Base-by-base conservation (phyloP, 140 eudicot genomes). In the Anethum foeniculum region DNA sequence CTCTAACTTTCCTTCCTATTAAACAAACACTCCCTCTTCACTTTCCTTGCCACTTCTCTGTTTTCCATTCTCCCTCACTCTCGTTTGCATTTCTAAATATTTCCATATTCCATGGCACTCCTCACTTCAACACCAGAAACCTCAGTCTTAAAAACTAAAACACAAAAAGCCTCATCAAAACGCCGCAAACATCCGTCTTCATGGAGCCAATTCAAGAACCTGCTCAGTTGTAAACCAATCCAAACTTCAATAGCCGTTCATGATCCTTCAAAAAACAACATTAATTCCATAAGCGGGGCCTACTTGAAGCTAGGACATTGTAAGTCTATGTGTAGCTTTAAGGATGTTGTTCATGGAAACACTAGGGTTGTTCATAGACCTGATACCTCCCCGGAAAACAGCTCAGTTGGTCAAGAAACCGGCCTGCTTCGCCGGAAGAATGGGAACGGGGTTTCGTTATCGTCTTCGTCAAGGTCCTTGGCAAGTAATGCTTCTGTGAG, bases 121-220 rank as follows among this genome's bases (percentile, higher is more conserved):
- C 87, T 88, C 41, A 87, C 87, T 62, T 88, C 88, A 86, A 52
- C 84, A 71, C 90, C 98, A 27, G 80, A 81, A 7, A 19, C 78
- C 14, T 71, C 76, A 51, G 58, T 51, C 0, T 0, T 11, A 78
- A 15, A 68, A 30, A 58, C 91, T 73, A 80, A 89, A 74, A 84
- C 49, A 77, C 82, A 71, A n/a, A 73, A 41, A 62, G 75, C 86
- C 80, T 85, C 86, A 39, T 81, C 85, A 81, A 86, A 83, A 84
- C 71, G 90, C 19, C 83, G 87, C 44, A 88, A 88, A 65, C 25
- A 36, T 2, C 88, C 90, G 47, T 86, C 93, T 19, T 91, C 98
- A 76, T 93, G 98, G 98, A 94, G 91, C 79, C 96, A 91, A 80
- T 77, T 93, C 89, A 93, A 93, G 90, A 91, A 88, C 84, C 78